Evolutionary conservation across 352 stramenopile genomes (phyloP), one percentile per base, ranked within the genome.

Genomic region (Pythium utonaiense): DNA sequence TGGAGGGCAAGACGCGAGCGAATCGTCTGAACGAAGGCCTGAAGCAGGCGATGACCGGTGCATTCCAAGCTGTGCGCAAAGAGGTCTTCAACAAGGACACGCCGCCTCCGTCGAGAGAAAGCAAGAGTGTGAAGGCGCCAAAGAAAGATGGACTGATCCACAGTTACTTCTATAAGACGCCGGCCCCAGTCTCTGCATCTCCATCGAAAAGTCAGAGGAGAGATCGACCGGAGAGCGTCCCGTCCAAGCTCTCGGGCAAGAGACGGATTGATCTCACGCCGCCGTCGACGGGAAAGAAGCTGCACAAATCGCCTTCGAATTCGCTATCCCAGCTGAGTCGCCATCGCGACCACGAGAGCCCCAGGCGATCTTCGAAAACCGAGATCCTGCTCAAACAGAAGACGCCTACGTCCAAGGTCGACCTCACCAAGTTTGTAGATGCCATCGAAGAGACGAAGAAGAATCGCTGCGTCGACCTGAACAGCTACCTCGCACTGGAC

Each of bases 11-110:
- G 33, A 91, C 82, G 8, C 65, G 76, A 33, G 77, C 82, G 6
- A 75, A 88, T 57, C 60, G 63, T 0, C 42, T 91, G 40, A 89
- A 91, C 68, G 71, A 69, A 38, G 76, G 63, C 0, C 33, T 91
- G 7, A 75, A 82, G 41, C 73, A 69, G 67, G 81, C 86, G 0
- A 25, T 60, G 40, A 52, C 4, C 9, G 45, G 44, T 6, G 42
- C 53, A 5, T 71, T 71, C 31, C 27, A 58, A 21, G 54, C 25
- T 41, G 17, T 65, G 30, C 52, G 36, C 4, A 27, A 33, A 19
- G 56, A 65, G 41, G 9, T 49, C 19, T 21, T 22, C 14, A 52
- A 40, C 19, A 67, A 53, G 24, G 44, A 53, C 21, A 67, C 55
- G 31, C 38, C 51, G 3, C 21, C 38, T 3, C 19, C 17, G 4